Base-by-base conservation (phyloP, 2,329 filamentous ascomycete genomes). In the Phialemonium atrogriseum region DNA sequence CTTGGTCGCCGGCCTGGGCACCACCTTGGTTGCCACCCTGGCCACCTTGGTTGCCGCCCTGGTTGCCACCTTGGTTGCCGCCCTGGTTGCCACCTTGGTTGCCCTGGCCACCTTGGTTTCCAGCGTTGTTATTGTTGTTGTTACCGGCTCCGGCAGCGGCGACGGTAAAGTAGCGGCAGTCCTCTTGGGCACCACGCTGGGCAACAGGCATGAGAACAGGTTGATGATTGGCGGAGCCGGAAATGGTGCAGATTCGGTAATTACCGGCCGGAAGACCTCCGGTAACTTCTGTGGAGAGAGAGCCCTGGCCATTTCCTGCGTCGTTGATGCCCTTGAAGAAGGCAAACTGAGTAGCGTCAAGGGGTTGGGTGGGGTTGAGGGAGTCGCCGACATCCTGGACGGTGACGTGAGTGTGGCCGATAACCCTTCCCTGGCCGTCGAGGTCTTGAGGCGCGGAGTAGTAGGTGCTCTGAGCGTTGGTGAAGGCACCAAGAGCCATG, bases 271-370 rank as follows among this genome's bases (percentile, higher is more conserved):
- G 72, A 3, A 80, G 68, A 46, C 75, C 77, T 35, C 66, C 70
- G 1, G 59, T 55, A 15, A 80, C 75, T 2, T 50, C 55, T 23
- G 74, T 68, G 10, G 59, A 52, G 9, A 80, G 58, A 5, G 63
- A 56, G 30, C 74, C 74, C 3, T 70, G 45, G 19, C 66, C 67
- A 44, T 80, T 66, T 20, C 73, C 73, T 11, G 56, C 63, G 38
- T 77, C 73, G 54, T 79, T 77, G 58, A 79, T 74, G 38, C 75
- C 75, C 63, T 79, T 78, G 68, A 80, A 79, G 54, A 78, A 78
- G 47, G 58, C 70, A 42, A 73, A 78, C 47, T 63, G 52, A 14
- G 49, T 54, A 19, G 74, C 62, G 39, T 77, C 65, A 5, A 73
- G 62, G 17, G 73, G 64, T n/a, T 51, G 43, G 7, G 46, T 58